phyloP scores from a whole-genome alignment of 495 filamentous ascomycete genomes.

The Cryomyces minteri region DNA sequence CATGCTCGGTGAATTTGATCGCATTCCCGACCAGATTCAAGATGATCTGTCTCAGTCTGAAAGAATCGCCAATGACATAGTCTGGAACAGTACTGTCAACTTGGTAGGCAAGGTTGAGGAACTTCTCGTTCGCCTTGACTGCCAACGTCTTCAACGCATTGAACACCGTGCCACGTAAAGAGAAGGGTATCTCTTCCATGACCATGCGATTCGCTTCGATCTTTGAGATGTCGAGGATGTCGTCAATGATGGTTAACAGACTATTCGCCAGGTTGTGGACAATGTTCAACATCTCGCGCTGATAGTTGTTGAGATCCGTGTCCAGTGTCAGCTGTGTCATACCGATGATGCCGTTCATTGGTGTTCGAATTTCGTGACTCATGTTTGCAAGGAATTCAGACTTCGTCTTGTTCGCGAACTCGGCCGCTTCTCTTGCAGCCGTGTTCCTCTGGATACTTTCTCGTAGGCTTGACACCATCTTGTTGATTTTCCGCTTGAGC shows the following conservation, averaged over 20 bases:
- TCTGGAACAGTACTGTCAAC: slow-evolving; percentile 91
- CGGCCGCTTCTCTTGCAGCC: slow-evolving; percentile 87
- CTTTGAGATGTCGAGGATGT: slow-evolving; percentile 98
- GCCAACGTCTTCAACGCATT: slow-evolving; percentile 93
- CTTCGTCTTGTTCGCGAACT: slow-evolving; percentile 95
- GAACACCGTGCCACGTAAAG: slow-evolving; percentile 87
- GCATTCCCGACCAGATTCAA: slow-evolving; percentile 67
- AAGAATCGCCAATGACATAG: slow-evolving; percentile 92
- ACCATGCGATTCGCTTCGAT: slow-evolving; percentile 99
- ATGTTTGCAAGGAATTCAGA: slow-evolving; percentile 99
- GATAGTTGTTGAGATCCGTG: slow-evolving; percentile 84
- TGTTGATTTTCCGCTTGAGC: slow-evolving; percentile 96
- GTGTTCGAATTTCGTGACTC: slow-evolving; percentile 97
- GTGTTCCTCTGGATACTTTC: slow-evolving; percentile 97
- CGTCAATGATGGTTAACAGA: slow-evolving; percentile 94
- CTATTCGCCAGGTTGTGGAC: slow-evolving; percentile 97
- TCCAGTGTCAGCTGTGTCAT: slow-evolving; percentile 97
- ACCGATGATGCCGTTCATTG: slow-evolving; percentile 75
- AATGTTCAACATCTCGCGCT: slow-evolving; percentile 97
- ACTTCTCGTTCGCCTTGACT: slow-evolving; percentile 94
- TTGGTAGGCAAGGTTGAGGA: slow-evolving; percentile 81
- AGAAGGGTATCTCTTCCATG: slow-evolving; percentile 96
- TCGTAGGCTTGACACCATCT: slow-evolving; percentile 91
- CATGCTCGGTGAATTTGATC: slow-evolving; percentile 95
- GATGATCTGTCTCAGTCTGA: slow-evolving; percentile 90